Evolutionary conservation across 202 grass and related monocot genomes (phyloP), one percentile per base, ranked within the genome.

Genomic region (Bolboschoenoplectus hybrid): DNA sequence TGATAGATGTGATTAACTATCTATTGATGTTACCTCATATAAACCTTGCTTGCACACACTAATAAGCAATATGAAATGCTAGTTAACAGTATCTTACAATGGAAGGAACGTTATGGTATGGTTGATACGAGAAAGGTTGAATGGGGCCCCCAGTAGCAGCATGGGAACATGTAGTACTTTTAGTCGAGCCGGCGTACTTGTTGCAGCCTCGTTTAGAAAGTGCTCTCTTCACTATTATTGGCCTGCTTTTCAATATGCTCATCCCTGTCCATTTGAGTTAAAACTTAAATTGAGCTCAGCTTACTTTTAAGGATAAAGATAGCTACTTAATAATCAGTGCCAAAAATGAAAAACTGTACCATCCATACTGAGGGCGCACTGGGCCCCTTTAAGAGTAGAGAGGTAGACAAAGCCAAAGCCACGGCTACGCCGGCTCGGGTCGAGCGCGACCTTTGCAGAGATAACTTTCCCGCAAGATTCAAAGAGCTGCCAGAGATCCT

Each of bases 391-490:
- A 32, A 38, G 17, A 7, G 79, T 82, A 39, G 79, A 86, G 68
- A 89, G 85, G 35, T 56, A 81, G 45, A 89, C 84, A 76, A 89
- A 89, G 57, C 84, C 88, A 62, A 82, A 86, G n/a, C 88, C 88
- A 69, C 73, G 72, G 79, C 88, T 86, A 62, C 6, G 35, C 26
- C 20, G 69, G 64, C 52, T 89, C 32, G 41, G 68, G 44, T 69
- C 63, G 13, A 67, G 68, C 68, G 86, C 74, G 14, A 86, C 77
- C 39, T 65, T 86, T 32, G 56, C 41, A 1, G 40, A 83, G 10
- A 82, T 20, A 45, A 89, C 72, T n/a, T 79, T 49, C 10, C 88
- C 84, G 46, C 68, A 89, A 17, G 5, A 55, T n/a, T 61, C 67
- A 70, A 89, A 89, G 63, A 75, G 66, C 74, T 70, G 65, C 74